Percentiles rank a stretch among this genome's conserved stretches.
Conservation (phyloP, 2,329 filamentous ascomycete genomes). For the Paracoccidioides brasiliensis region DNA sequence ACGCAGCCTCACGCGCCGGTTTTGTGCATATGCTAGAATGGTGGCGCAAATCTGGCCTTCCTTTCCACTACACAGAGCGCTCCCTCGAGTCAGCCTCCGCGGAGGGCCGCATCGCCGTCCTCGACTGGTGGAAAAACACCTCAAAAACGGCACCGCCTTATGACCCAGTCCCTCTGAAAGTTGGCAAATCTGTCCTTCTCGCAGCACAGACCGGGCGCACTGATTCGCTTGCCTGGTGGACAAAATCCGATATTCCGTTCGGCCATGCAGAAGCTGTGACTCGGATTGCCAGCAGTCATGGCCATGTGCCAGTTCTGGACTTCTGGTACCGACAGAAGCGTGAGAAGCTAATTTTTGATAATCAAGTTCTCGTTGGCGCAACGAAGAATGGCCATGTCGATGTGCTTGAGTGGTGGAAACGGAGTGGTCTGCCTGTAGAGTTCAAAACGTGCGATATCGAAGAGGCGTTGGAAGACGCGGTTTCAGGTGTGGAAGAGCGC, state of each 20-base stretch:
- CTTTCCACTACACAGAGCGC: slow-evolving; percentile 71
- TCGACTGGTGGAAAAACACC: slow-evolving; percentile 85
- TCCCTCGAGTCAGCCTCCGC: slow-evolving; percentile 79
- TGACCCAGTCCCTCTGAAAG: slow-evolving; percentile 49
- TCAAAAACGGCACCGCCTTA: slow-evolving; percentile 44
- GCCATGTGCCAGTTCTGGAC: slow-evolving; percentile 70
- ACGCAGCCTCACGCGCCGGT: slow-evolving; percentile 74
- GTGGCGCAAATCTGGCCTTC: slow-evolving; percentile 74
- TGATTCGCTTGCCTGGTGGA: slow-evolving; percentile 77
- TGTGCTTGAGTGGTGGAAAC: slow-evolving; percentile 88
- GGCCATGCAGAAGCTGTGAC: slow-evolving; percentile 70
- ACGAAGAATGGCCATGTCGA: slow-evolving; percentile 75
- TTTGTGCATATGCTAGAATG: slow-evolving; percentile 78
- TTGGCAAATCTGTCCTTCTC: slow-evolving; percentile 70
- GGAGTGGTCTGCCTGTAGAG: slow-evolving; percentile 59
- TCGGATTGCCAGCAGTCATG: slow-evolving; percentile 72
- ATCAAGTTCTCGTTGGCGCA: slow-evolving; percentile 70
- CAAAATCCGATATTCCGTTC: slow-evolving; percentile 63
- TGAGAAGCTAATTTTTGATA: slow-evolving; percentile 67
- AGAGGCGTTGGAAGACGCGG: slow-evolving; percentile 80
- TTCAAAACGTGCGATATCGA: slow-evolving; percentile 95
- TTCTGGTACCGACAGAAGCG: slow-evolving; percentile 67
- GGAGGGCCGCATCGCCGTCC: slow-evolving; percentile 68
- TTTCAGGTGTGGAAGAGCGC: slow-evolving; percentile 55
- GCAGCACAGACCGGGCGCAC: slow-evolving; percentile 72